Evolutionary conservation across 1,139 yeast genomes (phyloP), one percentile per base, ranked within the genome.

Genomic region (Pichia sp.): DNA sequence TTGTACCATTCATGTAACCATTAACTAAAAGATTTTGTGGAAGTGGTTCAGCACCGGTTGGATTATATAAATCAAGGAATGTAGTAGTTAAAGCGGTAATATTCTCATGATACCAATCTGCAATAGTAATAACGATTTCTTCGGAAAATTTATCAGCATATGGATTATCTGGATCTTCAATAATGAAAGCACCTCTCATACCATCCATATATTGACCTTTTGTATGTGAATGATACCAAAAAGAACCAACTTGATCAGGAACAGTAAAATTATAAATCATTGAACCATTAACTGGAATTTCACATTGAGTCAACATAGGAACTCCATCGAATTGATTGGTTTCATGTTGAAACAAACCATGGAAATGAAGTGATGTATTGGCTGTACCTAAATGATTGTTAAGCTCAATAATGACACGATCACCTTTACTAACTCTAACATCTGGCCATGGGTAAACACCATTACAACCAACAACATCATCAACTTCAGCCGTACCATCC

Each of bases 21-120:
- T 90, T 88, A 64, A 87, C 73, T 56, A 87, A 68, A 54, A 84
- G 61, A 60, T 79, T 80, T 57, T 83, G 80, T 3, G 97, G 97
- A 55, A 90, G 78, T 38, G 97, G 97, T 65, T 90, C 97, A 34
- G 97, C 96, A 52, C 97, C 97, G 5, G 96, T 85, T 40, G 97
- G 97, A 65, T 90, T 90, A 67, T 74, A 82, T 52, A 83, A 65
- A 53, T 70, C 75, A 67, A 86, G 61, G 67, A 88, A 88, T 26
- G 59, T 55, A 11, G 72, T 64, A 50, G 73, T 66, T 54, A 88
- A 70, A 27, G 60, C 72, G 40, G 72, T 72, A 39, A 81, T 71
- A 44, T 70, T 66, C 35, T 75, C 71, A 62, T 87, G 95, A 66
- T 90, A 90, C 94, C 95, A 88, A 55, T 90, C 97, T 39, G 82